phyloP scores from a whole-genome alignment of 768 basidiomycete species.

The Porpolomopsis calyptriformis region DNA sequence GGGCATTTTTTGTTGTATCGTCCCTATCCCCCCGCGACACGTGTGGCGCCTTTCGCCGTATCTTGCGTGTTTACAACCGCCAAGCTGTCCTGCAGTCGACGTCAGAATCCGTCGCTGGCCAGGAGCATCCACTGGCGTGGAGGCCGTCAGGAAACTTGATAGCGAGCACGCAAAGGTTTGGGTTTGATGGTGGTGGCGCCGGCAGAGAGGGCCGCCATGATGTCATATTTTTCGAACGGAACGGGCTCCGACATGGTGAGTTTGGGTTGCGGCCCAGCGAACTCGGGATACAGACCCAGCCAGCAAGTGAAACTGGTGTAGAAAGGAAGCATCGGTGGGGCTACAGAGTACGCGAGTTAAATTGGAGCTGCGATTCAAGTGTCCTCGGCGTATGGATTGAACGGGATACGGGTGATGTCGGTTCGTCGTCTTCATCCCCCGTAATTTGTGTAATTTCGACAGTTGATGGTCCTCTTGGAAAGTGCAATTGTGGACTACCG shows the following conservation, averaged over 20 bases:
- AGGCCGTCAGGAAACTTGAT: slow-evolving; percentile 83
- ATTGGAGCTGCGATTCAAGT: slow-evolving; percentile 84
- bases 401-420: slow-evolving; percentile 52
- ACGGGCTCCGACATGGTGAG: slow-evolving; percentile 87
- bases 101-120: slow-evolving; percentile 69
- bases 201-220: slow-evolving; percentile 68
- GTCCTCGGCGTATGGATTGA: slow-evolving; percentile 82
- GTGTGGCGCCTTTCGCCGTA: slow-evolving; percentile 33
- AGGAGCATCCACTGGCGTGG: slow-evolving; percentile 78
- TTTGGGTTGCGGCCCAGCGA: slow-evolving; percentile 47
- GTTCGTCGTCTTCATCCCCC: slow-evolving; percentile 30
- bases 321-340: slow-evolving; percentile 38
- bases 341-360: slow-evolving; percentile 63
- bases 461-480: slow-evolving; percentile 4
- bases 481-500: slow-evolving; percentile 92
- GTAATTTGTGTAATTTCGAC: slow-evolving; percentile 6
- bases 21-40: slow-evolving; percentile 40
- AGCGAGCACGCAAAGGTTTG: slow-evolving; percentile 71
- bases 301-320: slow-evolving; percentile 13
- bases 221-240: slow-evolving; percentile 90
- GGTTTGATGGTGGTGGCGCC: slow-evolving; percentile 57
- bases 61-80: slow-evolving; percentile 66
- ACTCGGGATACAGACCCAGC: slow-evolving; percentile 25
- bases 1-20: slow-evolving; percentile 78
- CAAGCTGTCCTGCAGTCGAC: slow-evolving; percentile 72